These are phyloP conservation scores for Euclidium syriacum DNA, from an alignment of 345 rosid genomes.

Conservation along the genomic window DNA sequence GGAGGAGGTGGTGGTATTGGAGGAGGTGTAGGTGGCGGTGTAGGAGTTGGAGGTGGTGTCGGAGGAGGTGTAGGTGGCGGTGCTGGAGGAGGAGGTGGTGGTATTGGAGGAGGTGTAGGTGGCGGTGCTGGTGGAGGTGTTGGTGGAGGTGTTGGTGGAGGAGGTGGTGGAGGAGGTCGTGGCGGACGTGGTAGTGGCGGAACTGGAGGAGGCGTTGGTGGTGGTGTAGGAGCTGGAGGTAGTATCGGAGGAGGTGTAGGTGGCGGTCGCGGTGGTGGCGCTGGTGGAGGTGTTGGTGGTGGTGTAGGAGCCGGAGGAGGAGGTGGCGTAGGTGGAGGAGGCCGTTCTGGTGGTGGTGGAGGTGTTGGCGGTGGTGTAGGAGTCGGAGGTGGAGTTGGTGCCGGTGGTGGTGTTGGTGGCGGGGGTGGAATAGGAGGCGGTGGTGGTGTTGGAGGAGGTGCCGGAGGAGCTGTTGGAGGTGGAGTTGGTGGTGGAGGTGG, in stretches of 20 bases:
- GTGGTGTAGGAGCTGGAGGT: background rate
- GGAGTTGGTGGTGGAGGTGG: slow-evolving; percentile 5
- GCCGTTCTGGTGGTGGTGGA: background rate
- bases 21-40: background rate
- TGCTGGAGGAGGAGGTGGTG: background rate
- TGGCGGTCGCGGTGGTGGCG: slow-evolving; percentile 13
- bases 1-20: background rate
- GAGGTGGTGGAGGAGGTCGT: background rate
- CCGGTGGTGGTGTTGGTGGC: background rate
- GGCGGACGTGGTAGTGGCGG: background rate
- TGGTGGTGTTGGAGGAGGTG: background rate
- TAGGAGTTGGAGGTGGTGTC: background rate
- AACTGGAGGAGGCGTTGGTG: background rate
- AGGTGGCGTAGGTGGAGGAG: background rate
- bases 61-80: background rate
- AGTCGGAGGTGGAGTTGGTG: background rate
- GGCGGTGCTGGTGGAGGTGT: background rate
- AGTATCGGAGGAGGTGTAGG: background rate
- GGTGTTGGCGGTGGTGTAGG: background rate
- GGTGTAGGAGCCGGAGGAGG: background rate
- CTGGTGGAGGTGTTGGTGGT: slow-evolving; percentile 1
- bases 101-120: background rate
- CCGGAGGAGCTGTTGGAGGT: background rate
- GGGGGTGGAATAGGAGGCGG: background rate
- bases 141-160: background rate